Conservation (phyloP, 768 basidiomycete species). For the Lentinula sp. region DNA sequence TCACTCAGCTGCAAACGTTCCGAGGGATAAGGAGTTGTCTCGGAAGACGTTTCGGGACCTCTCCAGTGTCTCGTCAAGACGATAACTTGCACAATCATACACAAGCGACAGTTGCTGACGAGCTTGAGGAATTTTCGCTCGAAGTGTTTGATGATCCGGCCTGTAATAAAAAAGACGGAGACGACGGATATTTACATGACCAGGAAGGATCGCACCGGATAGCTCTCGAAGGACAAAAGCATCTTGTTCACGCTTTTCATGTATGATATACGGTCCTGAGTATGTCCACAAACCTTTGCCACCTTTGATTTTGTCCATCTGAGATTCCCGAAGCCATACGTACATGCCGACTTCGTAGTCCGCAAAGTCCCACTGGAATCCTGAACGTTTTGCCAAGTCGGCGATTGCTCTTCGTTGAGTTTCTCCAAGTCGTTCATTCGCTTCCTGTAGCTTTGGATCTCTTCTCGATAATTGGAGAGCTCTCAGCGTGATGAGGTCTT, state of each 20-base stretch:
- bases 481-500: constrained; percentile 19
- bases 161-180: constrained; percentile 5
- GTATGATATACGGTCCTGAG: constrained; percentile 20
- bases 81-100: too few species aligned
- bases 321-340: constrained; percentile 24
- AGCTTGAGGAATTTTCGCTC: too few species aligned
- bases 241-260: not conserved
- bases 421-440: constrained; percentile 7
- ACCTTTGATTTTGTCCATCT: constrained; percentile 21
- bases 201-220: constrained; percentile 3
- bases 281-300: constrained; percentile 21
- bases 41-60: too few species aligned
- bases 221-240: constrained; percentile 5
- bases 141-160: constrained; percentile 3
- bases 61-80: too few species aligned
- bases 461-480: constrained; percentile 15
- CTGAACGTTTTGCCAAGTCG: constrained; percentile 14
- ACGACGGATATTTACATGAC: not conserved
- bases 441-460: constrained; percentile 13
- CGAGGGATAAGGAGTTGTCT: too few species aligned
- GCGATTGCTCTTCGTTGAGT: not conserved
- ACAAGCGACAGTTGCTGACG: too few species aligned
- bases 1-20: too few species aligned
- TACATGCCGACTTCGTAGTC: constrained; percentile 20
- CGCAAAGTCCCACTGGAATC: constrained; percentile 9